These are phyloP conservation scores for Quambalaria eucalypti DNA, from an alignment of 1,284 basidiomycete genomes.

Conservation along the genomic window DNA sequence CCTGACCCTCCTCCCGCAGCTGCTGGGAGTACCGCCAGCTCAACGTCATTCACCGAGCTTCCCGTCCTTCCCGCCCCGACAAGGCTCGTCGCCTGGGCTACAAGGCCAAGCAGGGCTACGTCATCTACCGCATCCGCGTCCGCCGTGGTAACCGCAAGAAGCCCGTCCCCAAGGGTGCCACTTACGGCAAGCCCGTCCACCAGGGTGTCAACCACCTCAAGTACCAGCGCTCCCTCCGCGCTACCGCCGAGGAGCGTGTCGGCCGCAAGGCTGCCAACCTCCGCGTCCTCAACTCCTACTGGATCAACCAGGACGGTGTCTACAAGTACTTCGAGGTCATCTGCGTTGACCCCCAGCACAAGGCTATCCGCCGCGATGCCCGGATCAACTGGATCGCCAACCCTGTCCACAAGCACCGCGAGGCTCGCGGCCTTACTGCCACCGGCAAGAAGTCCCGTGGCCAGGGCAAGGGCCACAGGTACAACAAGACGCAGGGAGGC, in stretches of 20 bases:
- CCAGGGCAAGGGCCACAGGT: slow-evolving; percentile 78
- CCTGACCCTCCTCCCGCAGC: slow-evolving; percentile 49
- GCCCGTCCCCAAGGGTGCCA: slow-evolving; percentile 95
- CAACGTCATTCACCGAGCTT: slow-evolving; percentile 95
- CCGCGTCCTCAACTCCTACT: slow-evolving; percentile 87
- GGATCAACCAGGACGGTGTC: slow-evolving; percentile 98
- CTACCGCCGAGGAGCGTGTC: slow-evolving; percentile 95
- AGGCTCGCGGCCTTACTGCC: slow-evolving; percentile 91
- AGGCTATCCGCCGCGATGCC: slow-evolving; percentile 82
- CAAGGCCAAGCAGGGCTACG: slow-evolving; percentile 99
- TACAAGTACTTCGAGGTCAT: slow-evolving; percentile 99
- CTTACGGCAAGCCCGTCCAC: slow-evolving; percentile 96
- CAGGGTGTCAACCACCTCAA: slow-evolving; percentile 99
- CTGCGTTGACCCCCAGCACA: slow-evolving; percentile 86
- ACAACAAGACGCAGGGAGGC: slow-evolving; percentile 71
- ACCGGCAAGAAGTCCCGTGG: slow-evolving; percentile 68
- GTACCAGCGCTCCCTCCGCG: slow-evolving; percentile 85
- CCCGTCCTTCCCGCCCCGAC: slow-evolving; percentile 94
- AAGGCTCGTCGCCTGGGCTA: slow-evolving; percentile 97
- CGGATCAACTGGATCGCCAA: slow-evolving; percentile 99
- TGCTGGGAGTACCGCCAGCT: slow-evolving; percentile 90
- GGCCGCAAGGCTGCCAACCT: slow-evolving; percentile 88
- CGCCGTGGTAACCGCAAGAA: slow-evolving; percentile 99
- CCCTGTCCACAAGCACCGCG: slow-evolving; percentile 96
- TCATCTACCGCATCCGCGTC: slow-evolving; percentile 94